These are phyloP conservation scores for Massarina eburnea DNA, from an alignment of 2,329 filamentous ascomycete genomes.

Conservation along the genomic window DNA sequence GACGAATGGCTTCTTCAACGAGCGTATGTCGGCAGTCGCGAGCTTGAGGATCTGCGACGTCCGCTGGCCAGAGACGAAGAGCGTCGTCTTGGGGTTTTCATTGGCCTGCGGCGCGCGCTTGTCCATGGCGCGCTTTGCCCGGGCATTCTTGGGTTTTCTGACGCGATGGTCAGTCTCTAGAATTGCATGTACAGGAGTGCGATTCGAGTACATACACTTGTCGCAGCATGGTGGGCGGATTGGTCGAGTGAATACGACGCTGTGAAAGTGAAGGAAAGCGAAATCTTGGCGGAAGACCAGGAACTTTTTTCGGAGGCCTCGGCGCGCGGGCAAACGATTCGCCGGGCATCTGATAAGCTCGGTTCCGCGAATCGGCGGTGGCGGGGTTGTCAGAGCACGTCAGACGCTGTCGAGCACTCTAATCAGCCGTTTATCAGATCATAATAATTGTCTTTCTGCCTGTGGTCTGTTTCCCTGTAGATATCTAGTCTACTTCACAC, in stretches of 20 bases:
- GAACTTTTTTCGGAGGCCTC: slow-evolving; percentile 19
- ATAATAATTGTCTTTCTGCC: slow-evolving; percentile 1
- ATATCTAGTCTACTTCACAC: background rate
- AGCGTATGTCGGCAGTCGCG: slow-evolving; percentile 80
- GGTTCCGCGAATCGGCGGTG: slow-evolving; percentile 13
- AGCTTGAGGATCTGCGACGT: slow-evolving; percentile 82
- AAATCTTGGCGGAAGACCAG: slow-evolving; percentile 21
- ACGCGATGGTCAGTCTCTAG: background rate
- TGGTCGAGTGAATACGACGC: slow-evolving; percentile 4
- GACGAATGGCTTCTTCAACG: slow-evolving; percentile 79
- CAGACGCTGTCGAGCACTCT: slow-evolving; percentile 19
- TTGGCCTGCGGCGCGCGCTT: slow-evolving; percentile 85
- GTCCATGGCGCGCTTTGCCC: slow-evolving; percentile 92
- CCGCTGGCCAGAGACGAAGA: slow-evolving; percentile 85
- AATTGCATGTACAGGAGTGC: background rate
- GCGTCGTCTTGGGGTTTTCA: slow-evolving; percentile 87
- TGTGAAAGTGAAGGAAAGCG: slow-evolving; percentile 2
- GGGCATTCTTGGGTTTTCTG: slow-evolving; percentile 75
- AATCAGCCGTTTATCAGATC: slow-evolving; percentile 25
- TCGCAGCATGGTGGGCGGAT: slow-evolving; percentile 31
- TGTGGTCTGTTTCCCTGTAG: background rate
- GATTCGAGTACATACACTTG: slow-evolving; percentile 24
- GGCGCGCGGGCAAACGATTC: slow-evolving; percentile 15
- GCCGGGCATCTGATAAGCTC: slow-evolving; percentile 14
- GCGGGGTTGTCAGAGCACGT: slow-evolving; percentile 23